Evolutionary conservation across 2,329 filamentous ascomycete species (phyloP).

Genomic region (Coniochaeta sp.): DNA sequence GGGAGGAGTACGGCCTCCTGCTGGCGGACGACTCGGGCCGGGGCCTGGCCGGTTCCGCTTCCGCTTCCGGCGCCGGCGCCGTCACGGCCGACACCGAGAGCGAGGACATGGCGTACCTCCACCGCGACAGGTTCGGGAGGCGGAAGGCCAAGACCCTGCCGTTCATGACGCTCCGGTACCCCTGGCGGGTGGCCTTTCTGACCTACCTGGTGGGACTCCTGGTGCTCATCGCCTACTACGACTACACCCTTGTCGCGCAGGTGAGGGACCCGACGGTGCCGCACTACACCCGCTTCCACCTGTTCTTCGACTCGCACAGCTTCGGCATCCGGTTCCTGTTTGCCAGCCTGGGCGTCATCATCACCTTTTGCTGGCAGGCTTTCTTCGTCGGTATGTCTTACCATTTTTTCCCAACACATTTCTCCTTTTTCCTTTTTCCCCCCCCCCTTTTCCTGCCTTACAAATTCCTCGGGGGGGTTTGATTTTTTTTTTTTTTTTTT

Average conservation of each 20-base stretch:
- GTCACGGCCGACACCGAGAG: not conserved
- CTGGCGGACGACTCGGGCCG: conserved; percentile 17
- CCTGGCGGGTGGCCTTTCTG: conserved; percentile 24
- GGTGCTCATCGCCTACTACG: conserved; percentile 31
- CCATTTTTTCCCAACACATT: not conserved
- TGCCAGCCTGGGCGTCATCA: conserved; percentile 29
- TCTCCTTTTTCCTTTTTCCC: not conserved
- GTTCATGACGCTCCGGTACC: conserved; percentile 26
- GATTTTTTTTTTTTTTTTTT: too few relatives aligned
- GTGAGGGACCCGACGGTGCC: conserved; percentile 4
- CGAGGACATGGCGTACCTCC: not conserved
- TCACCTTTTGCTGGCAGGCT: conserved; percentile 31
- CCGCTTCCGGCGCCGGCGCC: too few relatives aligned
- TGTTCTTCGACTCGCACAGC: conserved; percentile 28
- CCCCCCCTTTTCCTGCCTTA: conserved; percentile 3
- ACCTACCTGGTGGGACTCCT: conserved; percentile 24
- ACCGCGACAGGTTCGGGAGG: conserved; percentile 2
- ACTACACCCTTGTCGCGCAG: conserved; percentile 11
- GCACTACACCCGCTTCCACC: conserved; percentile 14
- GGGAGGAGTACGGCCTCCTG: conserved; percentile 23
- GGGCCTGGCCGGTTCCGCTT: conserved; percentile 13
- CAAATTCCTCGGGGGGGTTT: not conserved
- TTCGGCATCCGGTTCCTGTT: conserved; percentile 36
- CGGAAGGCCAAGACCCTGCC: conserved; percentile 12
- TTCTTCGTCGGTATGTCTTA: conserved; percentile 27